Conservation (phyloP, 768 basidiomycete species). For the Boletus fagicola region DNA sequence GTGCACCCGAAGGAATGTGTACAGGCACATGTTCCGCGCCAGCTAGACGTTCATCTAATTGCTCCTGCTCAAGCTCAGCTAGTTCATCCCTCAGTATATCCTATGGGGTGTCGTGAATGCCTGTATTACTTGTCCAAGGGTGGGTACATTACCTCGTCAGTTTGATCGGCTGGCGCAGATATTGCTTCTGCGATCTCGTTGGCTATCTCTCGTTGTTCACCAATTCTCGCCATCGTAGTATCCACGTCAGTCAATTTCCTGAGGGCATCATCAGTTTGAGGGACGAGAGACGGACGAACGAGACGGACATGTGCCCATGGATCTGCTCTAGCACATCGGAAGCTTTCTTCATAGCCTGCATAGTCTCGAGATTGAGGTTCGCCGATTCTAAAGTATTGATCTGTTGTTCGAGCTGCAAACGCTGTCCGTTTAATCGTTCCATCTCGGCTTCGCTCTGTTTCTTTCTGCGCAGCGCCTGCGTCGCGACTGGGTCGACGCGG, state of each 20-base stretch:
- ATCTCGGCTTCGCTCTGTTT: slow-evolving; percentile 85
- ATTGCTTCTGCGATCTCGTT: slow-evolving; percentile 91
- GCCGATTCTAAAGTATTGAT: slow-evolving; percentile 96
- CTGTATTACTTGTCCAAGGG: neutral
- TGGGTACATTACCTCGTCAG: slow-evolving; percentile 65
- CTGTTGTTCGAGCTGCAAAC: slow-evolving; percentile 93
- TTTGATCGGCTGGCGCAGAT: slow-evolving; percentile 62
- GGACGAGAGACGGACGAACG: neutral
- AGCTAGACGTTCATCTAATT: slow-evolving; percentile 78
- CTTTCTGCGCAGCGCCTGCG: slow-evolving; percentile 89
- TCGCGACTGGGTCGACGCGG: slow-evolving; percentile 60
- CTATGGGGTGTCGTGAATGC: slow-evolving; percentile 40
- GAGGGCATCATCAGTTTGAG: slow-evolving; percentile 7
- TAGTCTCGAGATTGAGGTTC: slow-evolving; percentile 96
- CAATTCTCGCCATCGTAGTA: slow-evolving; percentile 78
- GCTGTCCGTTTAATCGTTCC: slow-evolving; percentile 78
- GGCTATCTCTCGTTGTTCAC: slow-evolving; percentile 89
- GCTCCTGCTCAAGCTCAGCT: slow-evolving; percentile 84
- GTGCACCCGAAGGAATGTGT: slow-evolving; percentile 69
- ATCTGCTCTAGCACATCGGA: slow-evolving; percentile 86
- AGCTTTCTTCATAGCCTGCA: slow-evolving; percentile 96
- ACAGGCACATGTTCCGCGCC: slow-evolving; percentile 89
- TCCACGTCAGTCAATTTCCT: slow-evolving; percentile 91
- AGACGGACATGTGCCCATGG: slow-evolving; percentile 82
- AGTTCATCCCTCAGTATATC: slow-evolving; percentile 78